Evolutionary conservation across 176 grass and related monocot species (phyloP), one percentile per base, ranked within the genome.

Genomic region (maize (Zea mays)): DNA sequence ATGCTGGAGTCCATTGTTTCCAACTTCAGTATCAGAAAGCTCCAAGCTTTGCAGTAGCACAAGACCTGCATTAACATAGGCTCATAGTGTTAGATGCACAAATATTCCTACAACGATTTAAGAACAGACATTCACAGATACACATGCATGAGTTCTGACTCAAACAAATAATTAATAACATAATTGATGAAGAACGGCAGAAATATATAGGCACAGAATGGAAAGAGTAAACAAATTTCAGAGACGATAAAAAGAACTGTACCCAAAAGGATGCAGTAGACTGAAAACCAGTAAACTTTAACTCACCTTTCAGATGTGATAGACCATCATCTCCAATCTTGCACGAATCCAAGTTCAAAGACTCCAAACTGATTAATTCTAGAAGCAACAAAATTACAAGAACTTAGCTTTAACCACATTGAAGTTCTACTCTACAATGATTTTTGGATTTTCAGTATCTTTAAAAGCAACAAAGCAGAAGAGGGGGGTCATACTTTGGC

Each of bases 341-440:
- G 85, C 96, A 98, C 50, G 96, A 94, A 85, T 98, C 96, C 78
- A 98, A 90, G 74, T 94, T 94, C 35, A 98, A 75, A 78, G 82
- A 94, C 78, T 98, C 96, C 83, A 98, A 87, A 87, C 81, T 92
- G 15, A 83, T 87, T 71, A 92, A 86, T 36, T 82, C 96, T 98
- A 81, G 45, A 86, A 74, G 49, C 10, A 71, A 79, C 3, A 79
- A 68, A 84, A 21, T 6, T 8, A 59, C n/a, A 56, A 67, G 16
- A 70, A 50, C 1, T 67, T 15, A 73, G 8, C 15, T 65, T 76
- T 79, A 79, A 79, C 44, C 21, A 33, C 16, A 73, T 69, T 60
- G 50, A 62, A 81, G 42, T 38, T 19, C 0, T 64, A 65, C 3
- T 78, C n/a, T 73, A 67, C 3, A 73, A 50, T 59, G 50, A 72